Base-by-base conservation (phyloP, 495 filamentous ascomycete species). In the Achaetomiella virescens region DNA sequence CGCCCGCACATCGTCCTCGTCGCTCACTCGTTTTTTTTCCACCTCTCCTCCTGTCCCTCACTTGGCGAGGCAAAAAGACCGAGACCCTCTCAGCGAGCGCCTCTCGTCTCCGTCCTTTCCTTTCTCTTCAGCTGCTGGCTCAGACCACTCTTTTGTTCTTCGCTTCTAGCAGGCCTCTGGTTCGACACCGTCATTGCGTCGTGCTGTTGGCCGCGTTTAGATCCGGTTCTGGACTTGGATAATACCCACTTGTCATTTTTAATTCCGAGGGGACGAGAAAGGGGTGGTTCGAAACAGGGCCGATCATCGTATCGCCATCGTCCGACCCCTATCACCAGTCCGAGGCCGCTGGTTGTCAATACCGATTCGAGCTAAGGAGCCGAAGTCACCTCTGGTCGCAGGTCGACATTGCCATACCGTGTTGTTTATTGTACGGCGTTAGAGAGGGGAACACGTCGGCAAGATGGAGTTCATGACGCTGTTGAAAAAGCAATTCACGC, bases 401-500 rank as follows among this genome's bases (percentile, higher is more conserved):
- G 76, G 77, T 75, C 75, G 77, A 80, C 76, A 72, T 51, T 67
- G n/a, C 1, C 8, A 20, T 36, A n/a, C 20, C 17, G 20, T 17
- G 36, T 69, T 66, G 52, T 61, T 65, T 45, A 58, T 21, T 20
- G 42, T 50, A 20, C 35, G 21, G 43, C 48, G 25, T 58, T 52
- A 52, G 61, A 57, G 64, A 66, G 62, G 51, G 61, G 56, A 54
- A 60, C 38, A 35, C 45, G 41, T 57, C 58, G 65, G 17, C 70
- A 72, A 63, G 48, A 83, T 80, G 77, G 55, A 47, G 54, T 50
- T 68, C 41, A 12, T 69, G 49, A 58, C 70, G 58, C 53, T 77
- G 40, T 6, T 77, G 58, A 76, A 78, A 64, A 78, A 80, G 63
- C 81, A 90, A 66, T 73, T 90, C 43, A 83, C 84, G 35, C 67